These are phyloP conservation scores for Heliosperma pusillum DNA, from an alignment of 148 eudicot species.

Conservation along the genomic window DNA sequence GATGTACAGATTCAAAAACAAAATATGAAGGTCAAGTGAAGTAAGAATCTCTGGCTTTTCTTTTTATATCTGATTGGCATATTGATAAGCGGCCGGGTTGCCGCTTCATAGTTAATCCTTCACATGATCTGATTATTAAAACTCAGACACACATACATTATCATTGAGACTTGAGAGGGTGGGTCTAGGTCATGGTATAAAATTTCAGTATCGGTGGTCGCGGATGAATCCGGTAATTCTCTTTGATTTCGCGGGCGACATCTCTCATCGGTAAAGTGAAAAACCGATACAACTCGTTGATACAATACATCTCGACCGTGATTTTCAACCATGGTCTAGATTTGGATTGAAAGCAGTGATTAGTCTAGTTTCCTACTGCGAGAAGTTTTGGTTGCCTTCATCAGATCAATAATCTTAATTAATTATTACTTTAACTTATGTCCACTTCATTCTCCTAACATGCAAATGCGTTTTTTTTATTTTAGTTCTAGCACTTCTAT, in stretches of 20 bases:
- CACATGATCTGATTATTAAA: not conserved
- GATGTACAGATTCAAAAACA: slow-evolving; percentile 63
- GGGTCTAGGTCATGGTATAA: slow-evolving; percentile 9
- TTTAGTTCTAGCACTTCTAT: not conserved
- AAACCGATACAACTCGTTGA: too few relatives aligned
- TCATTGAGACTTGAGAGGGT: slow-evolving; percentile 6
- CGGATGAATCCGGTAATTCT: too few relatives aligned
- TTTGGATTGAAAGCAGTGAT: slow-evolving; percentile 8
- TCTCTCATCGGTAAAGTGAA: too few relatives aligned
- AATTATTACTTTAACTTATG: not conserved
- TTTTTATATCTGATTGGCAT: slow-evolving; percentile 11
- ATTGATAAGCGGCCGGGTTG: not conserved
- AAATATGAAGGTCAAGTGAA: slow-evolving; percentile 44
- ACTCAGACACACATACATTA: slow-evolving; percentile 21
- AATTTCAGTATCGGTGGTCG: too few relatives aligned
- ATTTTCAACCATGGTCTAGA: too few relatives aligned
- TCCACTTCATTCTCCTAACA: not conserved
- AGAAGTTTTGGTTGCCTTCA: slow-evolving; percentile 9
- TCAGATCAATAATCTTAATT: not conserved
- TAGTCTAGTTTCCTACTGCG: slow-evolving; percentile 4
- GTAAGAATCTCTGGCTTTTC: slow-evolving; percentile 16
- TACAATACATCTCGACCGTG: too few relatives aligned
- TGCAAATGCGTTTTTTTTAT: not conserved
- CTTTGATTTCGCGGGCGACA: too few relatives aligned
- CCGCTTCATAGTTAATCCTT: slow-evolving; percentile 7